Base-by-base conservation (phyloP, 2,329 filamentous ascomycete genomes). In the Septoria petroselini region DNA sequence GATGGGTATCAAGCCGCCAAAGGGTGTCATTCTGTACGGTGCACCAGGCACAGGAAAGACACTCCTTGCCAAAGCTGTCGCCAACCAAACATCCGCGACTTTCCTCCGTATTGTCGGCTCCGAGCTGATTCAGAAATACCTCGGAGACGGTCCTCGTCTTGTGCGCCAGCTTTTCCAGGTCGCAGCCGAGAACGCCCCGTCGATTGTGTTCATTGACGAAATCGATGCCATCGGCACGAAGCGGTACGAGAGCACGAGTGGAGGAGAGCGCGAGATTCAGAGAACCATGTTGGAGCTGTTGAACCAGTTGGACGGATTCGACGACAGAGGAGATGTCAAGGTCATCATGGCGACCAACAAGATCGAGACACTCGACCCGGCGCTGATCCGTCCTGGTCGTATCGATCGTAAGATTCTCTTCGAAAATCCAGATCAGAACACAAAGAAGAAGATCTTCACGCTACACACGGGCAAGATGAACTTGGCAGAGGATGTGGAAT, bases 271-370 rank as follows among this genome's bases (percentile, higher is more conserved):
- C 61, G 93, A 98, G 71, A 89, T 98, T 31, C 93, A 98, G 75
- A 85, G 93, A 70, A 98, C 93, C 41, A 98, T 98, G 93, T 76
- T 98, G 71, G 93, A 98, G 68, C 81, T 98, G 47, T 84, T 98
- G 34, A 98, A 98, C 73, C 93, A 98, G 75, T 84, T 98, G 7
- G 93, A 98, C 69, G 93, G 93, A 64, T 98, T 98, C 73, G 93
- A 98, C 68, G 94, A 98, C 71, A 88, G 93, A 54, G 94, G 93
- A 62, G 93, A 98, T 68, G 91, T 98, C 72, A 98, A 98, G 78
- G 93, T 98, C 55, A 91, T 98, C 71, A 97, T 98, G 91, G 94
- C 93, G 9, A 98, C 93, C 60, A 98, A 98, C 83, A 98, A 98
- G 82, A 98, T 98, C 61, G 94, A 98, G 62, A 95, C 89, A 3